These are phyloP conservation scores for Calocybe indica DNA, from an alignment of 768 basidiomycete species.

Conservation along the genomic window DNA sequence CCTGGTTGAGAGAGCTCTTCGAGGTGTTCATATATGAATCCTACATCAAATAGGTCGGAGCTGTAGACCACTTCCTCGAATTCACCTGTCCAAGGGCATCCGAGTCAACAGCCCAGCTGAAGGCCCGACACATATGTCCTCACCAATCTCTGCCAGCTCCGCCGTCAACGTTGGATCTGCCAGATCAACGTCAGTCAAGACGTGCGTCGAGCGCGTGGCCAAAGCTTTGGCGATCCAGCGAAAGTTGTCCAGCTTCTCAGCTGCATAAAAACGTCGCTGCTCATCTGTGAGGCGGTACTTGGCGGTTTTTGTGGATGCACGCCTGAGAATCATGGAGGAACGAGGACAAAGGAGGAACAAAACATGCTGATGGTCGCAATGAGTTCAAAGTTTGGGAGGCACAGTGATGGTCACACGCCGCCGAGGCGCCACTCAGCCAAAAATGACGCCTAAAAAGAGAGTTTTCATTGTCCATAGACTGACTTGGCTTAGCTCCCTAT, in stretches of 20 bases:
- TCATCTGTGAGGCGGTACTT: conserved; percentile 26
- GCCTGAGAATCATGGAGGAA: no score
- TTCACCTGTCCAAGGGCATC: conserved; percentile 30
- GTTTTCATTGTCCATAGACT: no score
- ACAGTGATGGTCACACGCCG: no score
- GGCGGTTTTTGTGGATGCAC: no score
- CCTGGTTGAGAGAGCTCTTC: conserved; percentile 28
- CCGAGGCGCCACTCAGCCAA: no score
- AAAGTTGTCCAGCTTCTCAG: conserved; percentile 50
- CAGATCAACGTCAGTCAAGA: conserved; percentile 34
- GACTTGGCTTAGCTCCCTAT: no score
- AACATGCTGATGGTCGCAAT: no score
- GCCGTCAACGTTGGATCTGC: conserved; percentile 27
- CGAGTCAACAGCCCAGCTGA: not conserved
- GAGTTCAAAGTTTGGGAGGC: no score
- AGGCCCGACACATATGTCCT: conserved; percentile 6
- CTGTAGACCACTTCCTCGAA: conserved; percentile 51
- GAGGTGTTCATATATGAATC: conserved; percentile 35
- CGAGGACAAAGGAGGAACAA: no score
- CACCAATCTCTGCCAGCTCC: conserved; percentile 41
- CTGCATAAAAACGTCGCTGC: conserved; percentile 43
- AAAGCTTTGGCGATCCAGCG: conserved; percentile 45
- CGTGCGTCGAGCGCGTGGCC: conserved; percentile 37
- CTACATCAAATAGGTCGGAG: conserved; percentile 25
- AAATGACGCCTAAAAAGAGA: no score